A percentile compares a stretch with the other conserved stretches of the same genome.
Evolutionary conservation across 331 rosid genomes (phyloP).

Genomic region (Rosa hybrid): DNA sequence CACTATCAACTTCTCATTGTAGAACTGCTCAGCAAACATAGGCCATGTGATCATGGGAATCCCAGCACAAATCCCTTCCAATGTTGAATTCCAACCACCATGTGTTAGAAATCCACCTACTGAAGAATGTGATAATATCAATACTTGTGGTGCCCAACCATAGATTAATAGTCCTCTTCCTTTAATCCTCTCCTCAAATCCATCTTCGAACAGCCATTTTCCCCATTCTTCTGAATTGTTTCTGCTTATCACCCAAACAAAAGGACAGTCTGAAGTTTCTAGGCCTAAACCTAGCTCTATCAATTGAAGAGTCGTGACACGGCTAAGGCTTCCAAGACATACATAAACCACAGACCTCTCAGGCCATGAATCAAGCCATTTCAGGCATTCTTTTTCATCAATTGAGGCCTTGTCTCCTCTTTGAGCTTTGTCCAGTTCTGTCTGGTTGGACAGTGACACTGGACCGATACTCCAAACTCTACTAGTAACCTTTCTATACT

Average conservation of each 20-base stretch:
- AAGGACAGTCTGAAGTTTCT: slow-evolving; percentile 18
- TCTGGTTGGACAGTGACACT: slow-evolving; percentile 21
- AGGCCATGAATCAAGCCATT: slow-evolving; percentile 49
- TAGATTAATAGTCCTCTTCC: slow-evolving; percentile 31
- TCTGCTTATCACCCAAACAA: slow-evolving; percentile 23
- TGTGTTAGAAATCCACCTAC: slow-evolving; percentile 51
- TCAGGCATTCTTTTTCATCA: slow-evolving; percentile 17
- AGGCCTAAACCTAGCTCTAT: slow-evolving; percentile 30
- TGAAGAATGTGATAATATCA: slow-evolving; percentile 40
- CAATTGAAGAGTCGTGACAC: slow-evolving; percentile 13
- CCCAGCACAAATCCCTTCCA: slow-evolving; percentile 43
- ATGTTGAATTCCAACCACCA: slow-evolving; percentile 54
- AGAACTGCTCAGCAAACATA: slow-evolving; percentile 43
- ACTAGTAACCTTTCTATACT: neutral
- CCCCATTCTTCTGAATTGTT: slow-evolving; percentile 26
- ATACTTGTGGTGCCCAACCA: slow-evolving; percentile 57
- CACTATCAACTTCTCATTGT: slow-evolving; percentile 34
- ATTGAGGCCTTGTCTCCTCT: slow-evolving; percentile 32
- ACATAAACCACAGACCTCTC: slow-evolving; percentile 16
- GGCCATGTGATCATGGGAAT: slow-evolving; percentile 64
- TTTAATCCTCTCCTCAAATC: slow-evolving; percentile 34
- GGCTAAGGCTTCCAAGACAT: slow-evolving; percentile 25
- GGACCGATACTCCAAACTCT: slow-evolving; percentile 39
- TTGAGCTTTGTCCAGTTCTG: slow-evolving; percentile 16
- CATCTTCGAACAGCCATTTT: slow-evolving; percentile 34